Base-by-base conservation (phyloP, 139 green algal genomes). In the Chlorokybus atmophyticus region DNA sequence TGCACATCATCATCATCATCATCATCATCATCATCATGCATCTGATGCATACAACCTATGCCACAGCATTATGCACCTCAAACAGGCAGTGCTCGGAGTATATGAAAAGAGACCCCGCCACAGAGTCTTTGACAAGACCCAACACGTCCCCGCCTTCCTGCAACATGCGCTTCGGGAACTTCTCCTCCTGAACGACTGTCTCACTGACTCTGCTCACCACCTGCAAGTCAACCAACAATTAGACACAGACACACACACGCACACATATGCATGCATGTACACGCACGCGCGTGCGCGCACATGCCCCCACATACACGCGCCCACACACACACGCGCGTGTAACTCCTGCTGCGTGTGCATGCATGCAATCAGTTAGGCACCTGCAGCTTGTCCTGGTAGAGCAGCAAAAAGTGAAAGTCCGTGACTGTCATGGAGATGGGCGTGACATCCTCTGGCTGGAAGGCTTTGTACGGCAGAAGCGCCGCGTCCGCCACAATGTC, bases 341-440 rank as follows among this genome's bases (percentile, higher is more conserved):
- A n/a, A n/a, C n/a, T n/a, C n/a, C n/a, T n/a, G n/a, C n/a, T 44
- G 35, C 14, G 35, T 44, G 35, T 44, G 35, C 35, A 44, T 14
- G 42, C 27, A 54, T 21, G 64, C 32, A 25, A 55, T 68, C 2
- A 61, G 21, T 2, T 52, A 57, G 27, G 28, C 55, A 44, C 56
- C 54, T 38, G 71, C 51, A 51, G 40, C 29, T 30, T 70, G 52
- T 23, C 21, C 32, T 26, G 28, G 19, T 3, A 77, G 6, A 94
- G 67, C 60, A 94, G 64, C 44, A 91, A 53, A 27, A 86, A 68
- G 58, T 93, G 83, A 68, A 79, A 82, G 54, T 85, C 75, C 2
- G 76, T 90, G 40, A 85, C 42, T 0, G 70, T 76, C 57, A 85
- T 29, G 10, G 79, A 78, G 4, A 84, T 41, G 14, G 76, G 75